phyloP scores from a whole-genome alignment of 148 eudicot species.

The Simmondsia chinensis region DNA sequence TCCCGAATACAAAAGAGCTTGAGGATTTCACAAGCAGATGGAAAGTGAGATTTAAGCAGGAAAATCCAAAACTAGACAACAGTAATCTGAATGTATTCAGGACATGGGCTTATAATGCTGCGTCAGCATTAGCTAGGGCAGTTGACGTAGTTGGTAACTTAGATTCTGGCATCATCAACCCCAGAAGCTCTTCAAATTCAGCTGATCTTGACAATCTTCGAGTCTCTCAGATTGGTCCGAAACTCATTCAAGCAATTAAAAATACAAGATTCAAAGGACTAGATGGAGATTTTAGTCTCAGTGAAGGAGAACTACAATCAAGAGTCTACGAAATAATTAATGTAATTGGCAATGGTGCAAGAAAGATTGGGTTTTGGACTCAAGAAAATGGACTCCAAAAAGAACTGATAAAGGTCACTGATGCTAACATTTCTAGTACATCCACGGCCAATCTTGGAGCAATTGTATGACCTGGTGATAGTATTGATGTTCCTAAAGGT shows the following conservation, averaged over 20 bases:
- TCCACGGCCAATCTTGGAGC: constrained; percentile 4
- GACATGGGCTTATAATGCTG: constrained; percentile 46
- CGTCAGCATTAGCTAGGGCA: constrained; percentile 27
- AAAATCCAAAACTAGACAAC: neutral
- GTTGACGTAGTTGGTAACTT: constrained; percentile 20
- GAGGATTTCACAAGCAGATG: constrained; percentile 10
- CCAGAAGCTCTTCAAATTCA: neutral
- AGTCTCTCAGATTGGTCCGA: constrained; percentile 21
- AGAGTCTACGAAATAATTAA: constrained; percentile 20
- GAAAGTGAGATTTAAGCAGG: constrained; percentile 10
- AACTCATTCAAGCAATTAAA: constrained; percentile 13
- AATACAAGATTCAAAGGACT: constrained; percentile 18
- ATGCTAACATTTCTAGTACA: too few relatives aligned
- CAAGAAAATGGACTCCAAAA: constrained; percentile 6
- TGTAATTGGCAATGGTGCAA: constrained; percentile 19
- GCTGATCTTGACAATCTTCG: constrained; percentile 3
- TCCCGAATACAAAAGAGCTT: constrained; percentile 18
- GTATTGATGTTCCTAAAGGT: constrained; percentile 15
- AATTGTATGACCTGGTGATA: constrained; percentile 47
- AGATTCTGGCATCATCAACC: neutral
- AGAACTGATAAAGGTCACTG: neutral
- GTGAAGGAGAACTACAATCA: constrained; percentile 9
- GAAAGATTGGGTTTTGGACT: constrained; percentile 18
- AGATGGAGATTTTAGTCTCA: constrained; percentile 19
- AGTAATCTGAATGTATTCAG: constrained; percentile 19